Evolutionary conservation across 2,329 filamentous ascomycete species (phyloP).

Genomic region (Aplosporella prunicola): DNA sequence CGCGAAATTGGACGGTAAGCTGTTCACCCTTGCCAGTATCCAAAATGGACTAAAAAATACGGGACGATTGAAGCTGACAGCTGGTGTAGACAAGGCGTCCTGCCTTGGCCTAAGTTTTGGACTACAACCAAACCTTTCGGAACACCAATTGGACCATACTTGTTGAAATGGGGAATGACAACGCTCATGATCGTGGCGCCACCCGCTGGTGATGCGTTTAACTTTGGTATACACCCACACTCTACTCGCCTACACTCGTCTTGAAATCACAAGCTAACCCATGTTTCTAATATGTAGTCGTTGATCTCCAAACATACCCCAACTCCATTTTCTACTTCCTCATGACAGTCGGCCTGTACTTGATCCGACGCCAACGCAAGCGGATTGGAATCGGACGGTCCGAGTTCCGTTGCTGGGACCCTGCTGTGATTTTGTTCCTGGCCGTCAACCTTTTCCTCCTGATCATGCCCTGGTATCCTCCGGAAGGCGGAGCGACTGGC

Average conservation of each 20-base stretch:
- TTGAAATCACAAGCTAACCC: slow-evolving; percentile 20
- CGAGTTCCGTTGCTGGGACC: slow-evolving; percentile 52
- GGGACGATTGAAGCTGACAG: slow-evolving; percentile 23
- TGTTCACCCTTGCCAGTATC: slow-evolving; percentile 20
- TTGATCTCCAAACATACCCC: slow-evolving; percentile 62
- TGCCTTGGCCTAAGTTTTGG: slow-evolving; percentile 52
- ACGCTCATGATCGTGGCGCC: slow-evolving; percentile 57
- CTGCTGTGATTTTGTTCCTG: slow-evolving; percentile 49
- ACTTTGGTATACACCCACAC: slow-evolving; percentile 38
- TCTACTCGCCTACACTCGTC: slow-evolving; percentile 18
- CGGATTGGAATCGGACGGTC: slow-evolving; percentile 46
- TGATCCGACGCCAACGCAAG: slow-evolving; percentile 50
- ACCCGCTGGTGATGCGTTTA: slow-evolving; percentile 57
- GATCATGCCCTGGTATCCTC: slow-evolving; percentile 49
- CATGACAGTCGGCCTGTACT: slow-evolving; percentile 49
- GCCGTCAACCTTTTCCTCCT: slow-evolving; percentile 47
- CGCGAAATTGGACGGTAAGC: slow-evolving; percentile 23
- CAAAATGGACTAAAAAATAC: slow-evolving; percentile 20
- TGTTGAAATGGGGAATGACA: slow-evolving; percentile 61
- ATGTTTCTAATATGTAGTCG: slow-evolving; percentile 38
- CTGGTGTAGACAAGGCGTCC: slow-evolving; percentile 51
- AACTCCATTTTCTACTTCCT: slow-evolving; percentile 49
- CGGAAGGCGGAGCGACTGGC: slow-evolving; percentile 11
- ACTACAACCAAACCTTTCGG: slow-evolving; percentile 59
- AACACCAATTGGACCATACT: slow-evolving; percentile 56